A percentile compares a stretch with the other conserved stretches of the same genome.
Conservation (phyloP, 805 yeast genomes). For the Yarrowia osloensis region DNA sequence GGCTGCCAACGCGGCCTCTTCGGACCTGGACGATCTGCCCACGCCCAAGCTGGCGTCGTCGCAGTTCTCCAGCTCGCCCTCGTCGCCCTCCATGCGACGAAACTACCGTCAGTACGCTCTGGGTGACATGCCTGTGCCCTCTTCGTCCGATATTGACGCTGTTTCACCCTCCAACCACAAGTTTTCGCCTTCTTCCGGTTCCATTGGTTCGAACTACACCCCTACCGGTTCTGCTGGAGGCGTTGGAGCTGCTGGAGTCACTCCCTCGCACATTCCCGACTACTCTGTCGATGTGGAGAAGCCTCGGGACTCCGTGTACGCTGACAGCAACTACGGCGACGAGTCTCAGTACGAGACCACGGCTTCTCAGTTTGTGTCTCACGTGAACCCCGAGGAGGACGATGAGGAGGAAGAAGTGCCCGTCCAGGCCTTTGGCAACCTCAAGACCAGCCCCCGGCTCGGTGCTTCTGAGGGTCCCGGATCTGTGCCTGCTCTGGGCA, state of each 20-base stretch:
- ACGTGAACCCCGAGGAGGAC: not conserved
- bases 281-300: slow-evolving; percentile 23
- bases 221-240: not conserved
- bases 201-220: slow-evolving; percentile 21
- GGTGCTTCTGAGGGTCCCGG: not conserved
- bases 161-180: slow-evolving; percentile 17
- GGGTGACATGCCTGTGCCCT: slow-evolving; percentile 20
- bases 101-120: slow-evolving; percentile 29
- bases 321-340: slow-evolving; percentile 13
- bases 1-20: not conserved
- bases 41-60: slow-evolving; percentile 12
- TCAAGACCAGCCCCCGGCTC: slow-evolving; percentile 2
- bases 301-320: slow-evolving; percentile 19
- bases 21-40: slow-evolving; percentile 12
- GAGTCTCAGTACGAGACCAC: not conserved
- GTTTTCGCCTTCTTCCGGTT: slow-evolving; percentile 8
- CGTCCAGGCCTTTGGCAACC: slow-evolving; percentile 8
- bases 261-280: not conserved
- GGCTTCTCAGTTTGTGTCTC: slow-evolving; percentile 11
- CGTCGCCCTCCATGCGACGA: slow-evolving; percentile 20
- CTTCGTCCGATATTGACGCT: slow-evolving; percentile 10
- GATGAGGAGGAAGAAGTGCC: slow-evolving; percentile 24
- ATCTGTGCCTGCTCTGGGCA: not conserved
- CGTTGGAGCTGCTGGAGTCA: not conserved
- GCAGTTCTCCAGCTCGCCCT: slow-evolving; percentile 10